These are phyloP conservation scores for Moricandia arvensis DNA, from an alignment of 345 rosid genomes.

Conservation along the genomic window DNA sequence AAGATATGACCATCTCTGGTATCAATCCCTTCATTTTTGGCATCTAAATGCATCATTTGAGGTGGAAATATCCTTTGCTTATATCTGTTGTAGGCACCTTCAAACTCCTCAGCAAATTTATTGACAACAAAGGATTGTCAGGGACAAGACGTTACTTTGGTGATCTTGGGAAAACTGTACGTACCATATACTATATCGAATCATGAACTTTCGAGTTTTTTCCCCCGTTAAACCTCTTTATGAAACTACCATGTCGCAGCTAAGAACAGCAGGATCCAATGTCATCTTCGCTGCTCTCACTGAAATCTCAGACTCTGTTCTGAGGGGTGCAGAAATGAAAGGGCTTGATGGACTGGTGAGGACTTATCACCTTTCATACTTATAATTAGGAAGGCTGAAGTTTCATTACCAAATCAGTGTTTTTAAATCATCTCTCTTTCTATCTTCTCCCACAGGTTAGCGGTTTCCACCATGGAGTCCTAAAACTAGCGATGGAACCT, in stretches of 20 bases:
- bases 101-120: conserved; percentile 77
- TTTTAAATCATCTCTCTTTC: background rate
- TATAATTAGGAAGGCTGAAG: conserved; percentile 6
- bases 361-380: conserved; percentile 9
- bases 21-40: conserved; percentile 13
- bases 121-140: conserved; percentile 67
- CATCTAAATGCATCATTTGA: conserved; percentile 7
- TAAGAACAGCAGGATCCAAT: conserved; percentile 86
- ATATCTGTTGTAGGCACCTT: conserved; percentile 62
- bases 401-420: background rate
- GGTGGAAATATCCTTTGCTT: conserved; percentile 15
- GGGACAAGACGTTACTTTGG: conserved; percentile 94
- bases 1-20: conserved; percentile 26
- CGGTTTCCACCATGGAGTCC: conserved; percentile 87
- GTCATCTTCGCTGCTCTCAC: conserved; percentile 77
- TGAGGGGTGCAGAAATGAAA: conserved; percentile 84
- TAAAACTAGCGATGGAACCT: conserved; percentile 96
- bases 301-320: conserved; percentile 86
- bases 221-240: conserved; percentile 6
- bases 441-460: conserved; percentile 50
- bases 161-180: conserved; percentile 85
- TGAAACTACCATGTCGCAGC: conserved; percentile 51
- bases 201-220: conserved; percentile 17
- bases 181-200: conserved; percentile 26
- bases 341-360: conserved; percentile 95